phyloP scores from a whole-genome alignment of 345 rosid genomes.

The Sisymbrium irio region DNA sequence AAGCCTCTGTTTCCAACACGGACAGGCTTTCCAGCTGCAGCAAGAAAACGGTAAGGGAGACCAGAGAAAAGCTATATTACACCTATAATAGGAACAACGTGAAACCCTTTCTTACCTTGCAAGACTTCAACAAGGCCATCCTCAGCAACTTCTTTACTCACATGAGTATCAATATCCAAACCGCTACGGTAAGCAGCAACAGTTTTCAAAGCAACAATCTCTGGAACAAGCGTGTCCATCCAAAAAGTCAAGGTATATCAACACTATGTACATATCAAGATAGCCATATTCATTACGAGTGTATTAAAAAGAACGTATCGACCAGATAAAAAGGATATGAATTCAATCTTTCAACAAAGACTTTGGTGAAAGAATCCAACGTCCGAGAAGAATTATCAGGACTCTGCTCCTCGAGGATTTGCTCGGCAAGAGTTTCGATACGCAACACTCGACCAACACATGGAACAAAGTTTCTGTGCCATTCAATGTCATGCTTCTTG shows the following conservation, averaged over 20 bases:
- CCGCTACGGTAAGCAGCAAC: slow-evolving; percentile 95
- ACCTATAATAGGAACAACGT: not conserved
- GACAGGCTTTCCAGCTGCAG: slow-evolving; percentile 72
- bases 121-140: slow-evolving; percentile 67
- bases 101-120: slow-evolving; percentile 39
- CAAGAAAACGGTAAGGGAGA: slow-evolving; percentile 14
- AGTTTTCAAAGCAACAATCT: slow-evolving; percentile 74
- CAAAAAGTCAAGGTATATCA: slow-evolving; percentile 46
- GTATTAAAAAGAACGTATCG: not conserved
- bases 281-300: not conserved
- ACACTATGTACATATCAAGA: not conserved
- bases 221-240: slow-evolving; percentile 45
- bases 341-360: slow-evolving; percentile 49
- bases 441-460: slow-evolving; percentile 79
- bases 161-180: slow-evolving; percentile 65
- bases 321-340: slow-evolving; percentile 80
- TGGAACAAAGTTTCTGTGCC: slow-evolving; percentile 66
- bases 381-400: slow-evolving; percentile 59
- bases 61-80: slow-evolving; percentile 21
- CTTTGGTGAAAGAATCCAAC: slow-evolving; percentile 55
- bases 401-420: slow-evolving; percentile 54
- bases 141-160: slow-evolving; percentile 59
- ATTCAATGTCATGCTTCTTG: slow-evolving; percentile 60
- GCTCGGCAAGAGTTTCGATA: slow-evolving; percentile 79
- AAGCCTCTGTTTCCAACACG: slow-evolving; percentile 68